A percentile compares a stretch with the other conserved stretches of the same genome.
phyloP scores from a whole-genome alignment of 768 basidiomycete genomes.

The Grammothele lineata region DNA sequence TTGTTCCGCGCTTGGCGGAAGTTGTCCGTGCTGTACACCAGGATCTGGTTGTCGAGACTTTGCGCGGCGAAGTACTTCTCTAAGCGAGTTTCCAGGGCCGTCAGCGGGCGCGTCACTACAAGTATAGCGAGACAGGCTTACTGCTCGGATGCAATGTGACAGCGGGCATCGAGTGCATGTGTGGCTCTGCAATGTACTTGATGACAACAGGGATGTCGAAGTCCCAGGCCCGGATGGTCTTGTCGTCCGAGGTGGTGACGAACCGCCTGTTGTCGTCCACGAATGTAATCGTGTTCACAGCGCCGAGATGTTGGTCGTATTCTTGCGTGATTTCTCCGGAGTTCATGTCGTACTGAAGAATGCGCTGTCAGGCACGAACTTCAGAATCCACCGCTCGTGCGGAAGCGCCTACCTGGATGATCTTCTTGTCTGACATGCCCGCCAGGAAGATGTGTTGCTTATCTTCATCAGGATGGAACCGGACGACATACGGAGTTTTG shows the following conservation, averaged over 20 bases:
- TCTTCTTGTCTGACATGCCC: constrained; percentile 99
- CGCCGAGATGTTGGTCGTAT: constrained; percentile 97
- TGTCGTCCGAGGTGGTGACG: constrained; percentile 98
- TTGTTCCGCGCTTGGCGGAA: constrained; percentile 99
- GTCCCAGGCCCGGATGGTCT: constrained; percentile 99
- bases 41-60: constrained; percentile 96
- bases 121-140: too few relatives aligned
- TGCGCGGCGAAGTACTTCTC: constrained; percentile 98
- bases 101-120: too few relatives aligned
- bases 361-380: constrained; percentile 1
- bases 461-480: constrained; percentile 94
- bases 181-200: constrained; percentile 98
- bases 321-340: constrained; percentile 96
- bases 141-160: constrained; percentile 94
- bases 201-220: constrained; percentile 99
- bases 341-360: constrained; percentile 84
- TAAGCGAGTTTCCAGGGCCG: too few relatives aligned
- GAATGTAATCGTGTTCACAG: constrained; percentile 98
- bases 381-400: constrained; percentile 3
- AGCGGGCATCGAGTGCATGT: constrained; percentile 99
- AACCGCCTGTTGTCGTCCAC: constrained; percentile 98
- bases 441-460: constrained; percentile 96
- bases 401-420: constrained; percentile 71
- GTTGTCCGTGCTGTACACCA: constrained; percentile 96
- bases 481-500: constrained; percentile 93